phyloP scores from a whole-genome alignment of 2,329 filamentous ascomycete genomes.

The Penicillium sp. region DNA sequence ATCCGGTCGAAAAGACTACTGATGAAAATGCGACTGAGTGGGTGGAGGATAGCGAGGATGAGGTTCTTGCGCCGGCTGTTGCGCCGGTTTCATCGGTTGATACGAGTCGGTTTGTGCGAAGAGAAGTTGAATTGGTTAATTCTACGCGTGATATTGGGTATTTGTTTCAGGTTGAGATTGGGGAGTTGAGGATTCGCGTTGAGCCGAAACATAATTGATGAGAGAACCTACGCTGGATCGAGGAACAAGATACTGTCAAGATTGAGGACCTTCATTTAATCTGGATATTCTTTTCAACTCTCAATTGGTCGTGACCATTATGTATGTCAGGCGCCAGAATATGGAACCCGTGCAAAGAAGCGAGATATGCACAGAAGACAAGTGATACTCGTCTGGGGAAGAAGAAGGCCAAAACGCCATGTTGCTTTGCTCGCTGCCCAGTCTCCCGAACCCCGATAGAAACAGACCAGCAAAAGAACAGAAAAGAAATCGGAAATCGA shows the following conservation, averaged over 20 bases:
- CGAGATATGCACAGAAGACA: slow-evolving; percentile 19
- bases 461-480: slow-evolving; percentile 4
- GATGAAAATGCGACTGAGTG: slow-evolving; percentile 49
- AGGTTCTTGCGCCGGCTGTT: slow-evolving; percentile 9
- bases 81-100: slow-evolving; percentile 17
- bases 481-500: slow-evolving; percentile 7
- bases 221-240: too few species aligned
- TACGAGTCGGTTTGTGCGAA: slow-evolving; percentile 61
- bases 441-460: slow-evolving; percentile 10
- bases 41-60: slow-evolving; percentile 39
- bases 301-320: slow-evolving; percentile 4
- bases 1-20: slow-evolving; percentile 62
- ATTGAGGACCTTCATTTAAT: too few species aligned
- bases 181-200: slow-evolving; percentile 64
- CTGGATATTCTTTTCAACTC: slow-evolving; percentile 2
- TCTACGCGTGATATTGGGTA: slow-evolving; percentile 77
- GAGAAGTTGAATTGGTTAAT: slow-evolving; percentile 73
- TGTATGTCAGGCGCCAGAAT: slow-evolving; percentile 9
- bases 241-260: too few species aligned
- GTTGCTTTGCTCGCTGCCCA: slow-evolving; percentile 19
- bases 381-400: slow-evolving; percentile 8
- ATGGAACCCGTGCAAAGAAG: slow-evolving; percentile 13
- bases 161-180: slow-evolving; percentile 61
- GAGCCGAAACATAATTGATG: too few species aligned
- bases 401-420: slow-evolving; percentile 22